Base-by-base conservation (phyloP, 1,139 yeast species). In the Pichia sp. region DNA sequence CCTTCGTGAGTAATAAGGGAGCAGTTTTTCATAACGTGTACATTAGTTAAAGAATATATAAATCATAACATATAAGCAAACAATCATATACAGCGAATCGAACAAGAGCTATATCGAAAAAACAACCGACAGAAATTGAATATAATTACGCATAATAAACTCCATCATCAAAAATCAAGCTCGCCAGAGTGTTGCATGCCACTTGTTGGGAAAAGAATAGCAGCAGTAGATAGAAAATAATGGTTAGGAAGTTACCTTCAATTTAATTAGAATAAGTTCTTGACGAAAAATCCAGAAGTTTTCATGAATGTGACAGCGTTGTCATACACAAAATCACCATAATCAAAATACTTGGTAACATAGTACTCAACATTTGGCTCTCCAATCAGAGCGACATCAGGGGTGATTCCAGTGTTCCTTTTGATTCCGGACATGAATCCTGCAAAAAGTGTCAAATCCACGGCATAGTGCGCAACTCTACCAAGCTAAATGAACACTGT, bases 341-440 rank as follows among this genome's bases (percentile, higher is more conserved):
- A 70, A 55, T 83, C 87, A 61, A 93, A 77, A 67, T 90, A 93
- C 65, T 82, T 85, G 40, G 74, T 73, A 16, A 85, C 74, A 64
- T 86, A 85, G 45, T 78, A 75, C 64, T 79, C 79, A 11, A 85
- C 73, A 43, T 84, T 86, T 51, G 81, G 69, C 54, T 75, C 74
- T 15, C 71, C 71, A 4, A 76, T 60, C 1, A 65, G 49, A 11
- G 72, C 72, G 10, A 73, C 54, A 59, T 77, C 76, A 40, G 78
- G 76, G 1, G 90, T 80, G 47, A 92, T 75, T 0, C 98, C 98
- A 3, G 97, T 86, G 63, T 85, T 84, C 68, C 96, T 81, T 71
- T 86, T 89, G 51, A 93, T 83, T 1, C 97, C 98, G 0, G 98
- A 96, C 54, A 93, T 75, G 53, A 90, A 80, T 0, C 96, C 86